Evolutionary conservation across 179 eudicot genomes (phyloP).

Genomic region (Spergularia azorica): DNA sequence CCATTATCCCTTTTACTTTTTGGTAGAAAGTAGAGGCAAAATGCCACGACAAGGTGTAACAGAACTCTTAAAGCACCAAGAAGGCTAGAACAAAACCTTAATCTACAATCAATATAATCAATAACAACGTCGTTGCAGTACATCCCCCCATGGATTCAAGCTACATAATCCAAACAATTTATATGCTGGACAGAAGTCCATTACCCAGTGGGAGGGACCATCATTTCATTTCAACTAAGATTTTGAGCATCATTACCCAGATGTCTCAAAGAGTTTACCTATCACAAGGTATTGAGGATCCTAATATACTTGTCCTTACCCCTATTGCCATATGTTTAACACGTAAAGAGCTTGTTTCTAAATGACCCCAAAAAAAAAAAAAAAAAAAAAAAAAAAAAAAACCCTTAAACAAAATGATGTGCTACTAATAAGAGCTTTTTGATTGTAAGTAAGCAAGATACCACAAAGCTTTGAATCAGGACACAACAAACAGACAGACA

Average conservation of each 20-base stretch:
- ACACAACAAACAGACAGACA: constrained; percentile 5
- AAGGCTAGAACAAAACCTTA: background rate
- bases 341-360: no score
- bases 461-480: background rate
- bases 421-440: background rate
- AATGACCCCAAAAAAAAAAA: no score
- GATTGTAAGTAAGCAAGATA: background rate
- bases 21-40: background rate
- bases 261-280: no score
- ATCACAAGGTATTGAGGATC: no score
- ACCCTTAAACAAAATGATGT: no score
- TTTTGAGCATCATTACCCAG: background rate
- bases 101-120: background rate
- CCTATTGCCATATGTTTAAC: no score
- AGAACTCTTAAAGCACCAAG: background rate
- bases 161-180: background rate
- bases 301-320: no score
- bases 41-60: background rate
- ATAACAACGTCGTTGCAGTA: background rate
- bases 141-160: background rate
- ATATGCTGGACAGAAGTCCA: background rate
- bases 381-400: no score
- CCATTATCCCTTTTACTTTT: no score
- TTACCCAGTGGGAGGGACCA: background rate
- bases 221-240: background rate